Conservation (phyloP, 2,329 filamentous ascomycete species). For the Scytalidium lignicola region DNA sequence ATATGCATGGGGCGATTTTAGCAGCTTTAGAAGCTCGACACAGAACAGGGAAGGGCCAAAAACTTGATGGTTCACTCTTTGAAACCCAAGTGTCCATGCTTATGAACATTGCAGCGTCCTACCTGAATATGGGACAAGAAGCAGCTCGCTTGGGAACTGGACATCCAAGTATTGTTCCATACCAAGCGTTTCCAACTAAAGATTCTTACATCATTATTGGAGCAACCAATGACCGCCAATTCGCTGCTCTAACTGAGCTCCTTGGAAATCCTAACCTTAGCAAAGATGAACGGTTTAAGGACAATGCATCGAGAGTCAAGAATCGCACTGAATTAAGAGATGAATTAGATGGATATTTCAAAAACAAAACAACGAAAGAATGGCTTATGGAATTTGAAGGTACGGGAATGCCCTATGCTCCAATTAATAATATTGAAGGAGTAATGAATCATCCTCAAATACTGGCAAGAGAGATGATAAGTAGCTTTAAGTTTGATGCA, state of each 20-base stretch:
- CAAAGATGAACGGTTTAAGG: conserved; percentile 25
- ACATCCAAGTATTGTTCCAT: conserved; percentile 43
- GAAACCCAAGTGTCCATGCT: conserved; percentile 38
- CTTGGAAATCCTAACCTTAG: conserved; percentile 20
- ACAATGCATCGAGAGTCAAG: conserved; percentile 30
- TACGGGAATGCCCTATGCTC: conserved; percentile 39
- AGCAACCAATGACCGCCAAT: conserved; percentile 33
- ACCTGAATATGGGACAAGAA: conserved; percentile 34
- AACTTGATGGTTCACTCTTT: conserved; percentile 39
- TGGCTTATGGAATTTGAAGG: conserved; percentile 36
- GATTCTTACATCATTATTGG: conserved; percentile 28
- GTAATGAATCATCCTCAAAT: conserved; percentile 40
- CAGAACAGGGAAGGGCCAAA: conserved; percentile 34
- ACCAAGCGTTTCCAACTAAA: conserved; percentile 37
- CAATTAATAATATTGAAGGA: conserved; percentile 39
- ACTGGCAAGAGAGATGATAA: conserved; percentile 33
- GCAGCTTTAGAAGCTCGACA: conserved; percentile 34
- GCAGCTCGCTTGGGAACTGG: conserved; percentile 38
- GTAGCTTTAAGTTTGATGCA: conserved; percentile 18
- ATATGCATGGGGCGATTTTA: conserved; percentile 39
- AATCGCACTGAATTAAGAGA: conserved; percentile 32
- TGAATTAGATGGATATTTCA: conserved; percentile 31
- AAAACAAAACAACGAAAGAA: conserved; percentile 31
- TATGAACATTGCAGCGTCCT: conserved; percentile 35
- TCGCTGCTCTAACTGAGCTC: conserved; percentile 23